Evolutionary conservation across 441 rosid species (phyloP).

Genomic region (Rhodomyrtus psidioides): DNA sequence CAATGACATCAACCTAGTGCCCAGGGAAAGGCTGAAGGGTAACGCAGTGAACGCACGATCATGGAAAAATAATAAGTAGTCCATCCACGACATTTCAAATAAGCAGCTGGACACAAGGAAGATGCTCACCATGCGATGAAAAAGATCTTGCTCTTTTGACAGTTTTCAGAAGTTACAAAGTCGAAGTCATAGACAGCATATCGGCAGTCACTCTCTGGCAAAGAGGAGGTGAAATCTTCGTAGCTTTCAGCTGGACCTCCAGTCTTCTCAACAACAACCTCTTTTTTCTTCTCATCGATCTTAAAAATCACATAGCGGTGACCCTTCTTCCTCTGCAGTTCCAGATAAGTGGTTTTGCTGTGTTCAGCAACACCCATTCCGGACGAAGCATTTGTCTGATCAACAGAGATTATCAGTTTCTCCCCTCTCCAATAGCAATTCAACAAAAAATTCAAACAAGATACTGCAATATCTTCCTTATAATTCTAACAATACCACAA

Average conservation of each 20-base stretch:
- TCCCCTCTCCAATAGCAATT: neutral
- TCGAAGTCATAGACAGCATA: neutral
- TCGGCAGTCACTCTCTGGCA: neutral
- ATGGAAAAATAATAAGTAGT: neutral
- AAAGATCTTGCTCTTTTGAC: neutral
- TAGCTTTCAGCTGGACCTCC: neutral
- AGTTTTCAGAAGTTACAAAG: neutral
- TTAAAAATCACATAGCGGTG: neutral
- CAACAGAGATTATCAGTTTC: neutral
- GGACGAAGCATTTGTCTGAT: neutral
- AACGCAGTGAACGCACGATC: neutral
- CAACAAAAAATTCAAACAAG: neutral
- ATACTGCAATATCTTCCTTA: neutral
- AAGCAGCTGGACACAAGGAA: neutral
- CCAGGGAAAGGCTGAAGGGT: neutral
- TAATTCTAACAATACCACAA: neutral
- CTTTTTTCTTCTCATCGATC: neutral
- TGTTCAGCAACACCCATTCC: neutral
- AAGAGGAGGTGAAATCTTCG: neutral
- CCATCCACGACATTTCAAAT: neutral
- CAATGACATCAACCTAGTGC: neutral
- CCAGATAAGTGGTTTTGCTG: neutral
- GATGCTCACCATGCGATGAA: neutral
- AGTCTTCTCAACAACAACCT: neutral
- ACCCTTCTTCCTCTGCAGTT: neutral